A percentile compares a stretch with the other conserved stretches of the same genome.
Evolutionary conservation across 352 stramenopile genomes (phyloP).

Genomic region (Phytophthora syringae): DNA sequence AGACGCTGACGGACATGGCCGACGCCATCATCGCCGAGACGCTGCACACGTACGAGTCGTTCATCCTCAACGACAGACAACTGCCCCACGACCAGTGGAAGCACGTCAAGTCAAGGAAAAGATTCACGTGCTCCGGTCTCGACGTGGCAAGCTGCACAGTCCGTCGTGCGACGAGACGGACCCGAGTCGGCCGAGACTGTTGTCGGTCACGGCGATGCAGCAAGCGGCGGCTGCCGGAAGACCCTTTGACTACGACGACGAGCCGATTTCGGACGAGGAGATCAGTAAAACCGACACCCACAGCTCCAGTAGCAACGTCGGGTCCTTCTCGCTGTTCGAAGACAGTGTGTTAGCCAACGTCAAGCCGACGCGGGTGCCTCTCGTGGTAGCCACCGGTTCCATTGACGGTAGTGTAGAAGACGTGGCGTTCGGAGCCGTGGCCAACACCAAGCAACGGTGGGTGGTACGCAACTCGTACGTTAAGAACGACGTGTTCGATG

Average conservation of each 20-base stretch:
- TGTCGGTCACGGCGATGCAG: slow-evolving; percentile 39
- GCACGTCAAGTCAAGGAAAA: slow-evolving; percentile 45
- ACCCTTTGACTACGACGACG: slow-evolving; percentile 26
- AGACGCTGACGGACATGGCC: slow-evolving; percentile 43
- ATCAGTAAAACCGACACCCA: slow-evolving; percentile 27
- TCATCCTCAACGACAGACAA: slow-evolving; percentile 36
- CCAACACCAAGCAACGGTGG: slow-evolving; percentile 33
- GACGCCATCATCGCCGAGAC: slow-evolving; percentile 55
- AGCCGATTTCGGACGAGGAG: slow-evolving; percentile 15
- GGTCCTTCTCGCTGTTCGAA: slow-evolving; percentile 41
- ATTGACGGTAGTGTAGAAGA: slow-evolving; percentile 44
- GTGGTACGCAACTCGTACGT: slow-evolving; percentile 41
- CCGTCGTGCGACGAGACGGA: slow-evolving; percentile 16
- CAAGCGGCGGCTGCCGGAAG: slow-evolving; percentile 18
- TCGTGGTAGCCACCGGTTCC: slow-evolving; percentile 36
- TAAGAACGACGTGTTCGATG: no score
- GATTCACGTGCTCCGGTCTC: slow-evolving; percentile 49
- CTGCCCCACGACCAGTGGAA: slow-evolving; percentile 49
- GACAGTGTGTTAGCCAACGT: slow-evolving; percentile 22
- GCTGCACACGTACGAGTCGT: slow-evolving; percentile 47
- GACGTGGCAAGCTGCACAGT: slow-evolving; percentile 17
- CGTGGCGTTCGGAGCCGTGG: slow-evolving; percentile 33
- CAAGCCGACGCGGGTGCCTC: slow-evolving; percentile 28
- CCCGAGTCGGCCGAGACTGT: slow-evolving; percentile 33
- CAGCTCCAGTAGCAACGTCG: slow-evolving; percentile 37